Evolutionary conservation across 2,329 filamentous ascomycete genomes (phyloP), one percentile per base, ranked within the genome.

Genomic region (Sphaerulina musiva): DNA sequence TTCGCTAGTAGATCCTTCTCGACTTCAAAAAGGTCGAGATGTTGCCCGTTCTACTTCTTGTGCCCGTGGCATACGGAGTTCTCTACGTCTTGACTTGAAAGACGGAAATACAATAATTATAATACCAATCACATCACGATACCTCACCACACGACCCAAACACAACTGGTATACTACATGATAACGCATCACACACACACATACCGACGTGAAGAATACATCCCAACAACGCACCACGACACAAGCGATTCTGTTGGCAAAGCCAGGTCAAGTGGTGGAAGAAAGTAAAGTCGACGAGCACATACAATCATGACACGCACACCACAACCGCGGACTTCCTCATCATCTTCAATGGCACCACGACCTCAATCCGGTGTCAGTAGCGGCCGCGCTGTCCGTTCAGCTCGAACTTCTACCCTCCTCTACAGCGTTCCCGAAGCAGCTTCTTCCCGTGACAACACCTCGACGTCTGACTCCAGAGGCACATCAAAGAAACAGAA

Each of bases 51-150:
- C 42, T 56, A 40, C 40, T 56, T 14, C 40, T 56, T 29, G 54
- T 56, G 46, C 54, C 54, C 36, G 39, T 56, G 54, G 54, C 54
- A 43, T 56, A 56, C n/a, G 54, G 49, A 23, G 54, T 51, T 23
- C 54, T 56, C 23, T 56, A 53, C 42, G 54, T 53, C 46, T 56
- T 56, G 50, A 56, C 54, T 41, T 56, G 54, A 56, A 41, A 31
- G 20, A 50, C 11, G 32, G 26, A 29, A 29, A 29, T 29, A 29
- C 26, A 45, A 7, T 38, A 38, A 38, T 38, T 6, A 38, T 38
- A 38, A 38, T 38, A 38, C 34, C 12, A 38, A 6, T 29, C 26
- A 29, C 26, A 29, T 29, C 34, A 34, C 34, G 7, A 38, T 14
- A 26, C 31, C 38, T 9, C 14, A 46, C 41, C 23, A 51, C 29